Evolutionary conservation across 129 eudicot species (phyloP).

Genomic region (Chrysanthemum lavandulifolium): DNA sequence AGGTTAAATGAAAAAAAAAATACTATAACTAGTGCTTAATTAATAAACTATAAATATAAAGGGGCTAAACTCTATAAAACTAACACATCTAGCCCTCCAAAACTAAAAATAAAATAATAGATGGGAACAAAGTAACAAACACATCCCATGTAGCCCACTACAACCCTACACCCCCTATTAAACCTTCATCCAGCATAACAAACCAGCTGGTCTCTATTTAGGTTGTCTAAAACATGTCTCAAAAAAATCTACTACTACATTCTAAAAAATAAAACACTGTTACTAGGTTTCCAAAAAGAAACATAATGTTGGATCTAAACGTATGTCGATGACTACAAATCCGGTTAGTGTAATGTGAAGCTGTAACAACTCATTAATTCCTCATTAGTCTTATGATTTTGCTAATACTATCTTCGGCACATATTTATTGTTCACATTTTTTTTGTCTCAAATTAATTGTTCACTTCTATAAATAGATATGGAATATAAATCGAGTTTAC

Average conservation of each 20-base stretch:
- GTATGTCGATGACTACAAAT: neutral
- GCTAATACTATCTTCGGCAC: no score
- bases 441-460: no score
- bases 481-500: no score
- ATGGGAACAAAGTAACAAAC: conserved; percentile 42
- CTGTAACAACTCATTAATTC: no score
- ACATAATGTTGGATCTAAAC: neutral
- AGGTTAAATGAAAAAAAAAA: conserved; percentile 8
- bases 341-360: neutral
- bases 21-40: conserved; percentile 10
- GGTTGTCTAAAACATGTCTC: conserved; percentile 34
- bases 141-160: conserved; percentile 41
- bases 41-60: neutral
- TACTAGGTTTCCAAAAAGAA: neutral
- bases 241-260: neutral
- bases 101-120: conserved; percentile 12
- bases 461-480: no score
- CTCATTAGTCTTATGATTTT: no score
- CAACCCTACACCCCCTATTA: conserved; percentile 33
- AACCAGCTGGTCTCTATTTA: conserved; percentile 36
- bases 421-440: no score
- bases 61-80: conserved; percentile 37
- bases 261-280: neutral
- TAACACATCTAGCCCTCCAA: conserved; percentile 34
- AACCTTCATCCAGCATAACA: conserved; percentile 39